Evolutionary conservation across 2,329 filamentous ascomycete genomes (phyloP).

Genomic region (Pseudogymnoascus sp.): DNA sequence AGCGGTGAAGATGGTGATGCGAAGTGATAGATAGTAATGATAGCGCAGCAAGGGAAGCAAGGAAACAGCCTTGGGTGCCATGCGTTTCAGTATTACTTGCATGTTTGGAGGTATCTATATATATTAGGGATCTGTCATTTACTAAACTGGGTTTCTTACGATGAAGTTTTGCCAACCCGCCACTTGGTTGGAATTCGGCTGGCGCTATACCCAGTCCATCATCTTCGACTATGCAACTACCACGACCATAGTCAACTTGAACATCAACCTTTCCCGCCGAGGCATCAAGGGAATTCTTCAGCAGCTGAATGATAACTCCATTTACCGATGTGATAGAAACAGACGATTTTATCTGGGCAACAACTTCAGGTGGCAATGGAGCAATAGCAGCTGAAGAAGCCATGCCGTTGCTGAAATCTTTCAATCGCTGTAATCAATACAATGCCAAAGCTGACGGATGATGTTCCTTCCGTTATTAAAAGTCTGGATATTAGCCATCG

Average conservation of each 20-base stretch:
- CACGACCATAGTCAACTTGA: conserved; percentile 64
- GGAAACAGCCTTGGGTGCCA: conserved; percentile 64
- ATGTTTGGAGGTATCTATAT: conserved; percentile 58
- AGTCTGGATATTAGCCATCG: neutral
- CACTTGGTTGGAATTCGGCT: conserved; percentile 59
- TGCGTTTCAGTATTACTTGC: conserved; percentile 40
- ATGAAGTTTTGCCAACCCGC: conserved; percentile 64
- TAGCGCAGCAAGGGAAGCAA: conserved; percentile 66
- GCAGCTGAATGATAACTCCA: conserved; percentile 59
- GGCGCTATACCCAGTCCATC: conserved; percentile 71
- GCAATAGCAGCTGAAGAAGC: conserved; percentile 45
- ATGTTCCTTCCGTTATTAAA: neutral
- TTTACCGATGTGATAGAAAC: conserved; percentile 68
- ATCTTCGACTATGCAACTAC: conserved; percentile 74
- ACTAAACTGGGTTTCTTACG: conserved; percentile 40
- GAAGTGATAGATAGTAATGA: conserved; percentile 73
- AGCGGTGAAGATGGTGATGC: conserved; percentile 49
- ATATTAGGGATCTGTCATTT: neutral
- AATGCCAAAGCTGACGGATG: neutral
- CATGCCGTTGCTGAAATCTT: conserved; percentile 8
- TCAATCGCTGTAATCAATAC: neutral
- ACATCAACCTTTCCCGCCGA: conserved; percentile 59
- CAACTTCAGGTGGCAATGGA: conserved; percentile 60
- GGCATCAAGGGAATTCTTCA: conserved; percentile 82
- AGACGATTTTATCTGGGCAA: conserved; percentile 77